These are phyloP conservation scores for Apophysomyces ossiformis DNA, from an alignment of 371 early-diverging fungal species.

Conservation along the genomic window DNA sequence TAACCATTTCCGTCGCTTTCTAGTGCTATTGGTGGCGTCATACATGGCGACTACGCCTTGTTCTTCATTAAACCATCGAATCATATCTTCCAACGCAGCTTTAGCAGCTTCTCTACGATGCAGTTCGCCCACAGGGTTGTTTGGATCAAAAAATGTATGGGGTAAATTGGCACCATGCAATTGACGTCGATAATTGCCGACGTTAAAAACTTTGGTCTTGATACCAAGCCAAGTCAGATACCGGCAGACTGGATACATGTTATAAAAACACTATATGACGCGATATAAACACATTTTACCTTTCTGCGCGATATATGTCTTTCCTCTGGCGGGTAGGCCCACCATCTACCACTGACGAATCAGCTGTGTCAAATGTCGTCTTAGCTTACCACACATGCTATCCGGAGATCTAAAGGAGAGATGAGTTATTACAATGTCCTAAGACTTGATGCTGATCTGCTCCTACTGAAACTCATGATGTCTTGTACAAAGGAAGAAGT, in stretches of 20 bases:
- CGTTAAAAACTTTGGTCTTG: slow-evolving; percentile 88
- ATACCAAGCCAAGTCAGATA: slow-evolving; percentile 97
- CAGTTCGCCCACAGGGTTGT: slow-evolving; percentile 71
- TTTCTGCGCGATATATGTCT: slow-evolving; percentile 93
- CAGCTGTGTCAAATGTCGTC: slow-evolving; percentile 2
- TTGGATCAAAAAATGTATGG: slow-evolving; percentile 91
- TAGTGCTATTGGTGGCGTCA: slow-evolving; percentile 97
- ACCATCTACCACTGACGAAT: slow-evolving; percentile 64
- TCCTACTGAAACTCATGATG: slow-evolving; percentile 5
- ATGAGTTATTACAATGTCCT: neutral
- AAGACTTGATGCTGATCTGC: neutral
- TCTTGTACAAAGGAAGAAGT: neutral
- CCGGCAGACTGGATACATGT: slow-evolving; percentile 33
- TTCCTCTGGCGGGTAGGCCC: slow-evolving; percentile 90
- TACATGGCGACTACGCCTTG: slow-evolving; percentile 89
- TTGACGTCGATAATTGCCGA: slow-evolving; percentile 92
- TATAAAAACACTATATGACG: slow-evolving; percentile 8
- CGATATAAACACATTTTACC: slow-evolving; percentile 47
- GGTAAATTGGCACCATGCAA: slow-evolving; percentile 79
- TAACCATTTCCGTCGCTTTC: slow-evolving; percentile 74
- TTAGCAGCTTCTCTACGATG: slow-evolving; percentile 82
- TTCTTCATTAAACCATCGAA: slow-evolving; percentile 84
- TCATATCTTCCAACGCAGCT: slow-evolving; percentile 89
- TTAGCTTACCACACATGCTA: slow-evolving; percentile 55
- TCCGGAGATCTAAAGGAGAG: slow-evolving; percentile 36